Conservation (phyloP, 495 filamentous ascomycete species). For the Mytilinidion resinicola region DNA sequence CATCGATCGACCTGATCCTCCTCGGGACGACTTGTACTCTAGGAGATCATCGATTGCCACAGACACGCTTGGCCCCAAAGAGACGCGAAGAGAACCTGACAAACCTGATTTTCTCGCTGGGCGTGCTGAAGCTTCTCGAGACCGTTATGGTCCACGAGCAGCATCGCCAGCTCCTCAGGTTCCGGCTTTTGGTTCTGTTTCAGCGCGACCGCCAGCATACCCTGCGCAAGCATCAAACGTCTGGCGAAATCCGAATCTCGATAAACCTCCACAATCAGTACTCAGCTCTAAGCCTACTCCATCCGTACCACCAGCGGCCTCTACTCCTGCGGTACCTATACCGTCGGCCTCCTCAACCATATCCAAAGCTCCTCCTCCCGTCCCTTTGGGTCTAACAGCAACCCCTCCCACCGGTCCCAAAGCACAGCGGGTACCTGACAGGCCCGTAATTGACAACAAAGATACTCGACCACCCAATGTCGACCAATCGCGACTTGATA, state of each 20-base stretch:
- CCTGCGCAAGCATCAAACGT: constrained; percentile 24
- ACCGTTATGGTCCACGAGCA: constrained; percentile 33
- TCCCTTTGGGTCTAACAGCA: constrained; percentile 11
- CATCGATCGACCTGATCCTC: constrained; percentile 9
- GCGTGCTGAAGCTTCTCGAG: constrained; percentile 40
- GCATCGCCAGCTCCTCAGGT: constrained; percentile 67
- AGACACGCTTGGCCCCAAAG: constrained; percentile 25
- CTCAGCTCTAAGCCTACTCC: constrained; percentile 11
- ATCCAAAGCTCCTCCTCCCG: background rate
- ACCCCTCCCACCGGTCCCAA: constrained; percentile 34
- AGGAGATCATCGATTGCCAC: constrained; percentile 22
- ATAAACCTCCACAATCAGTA: constrained; percentile 29
- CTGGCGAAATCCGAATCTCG: constrained; percentile 30
- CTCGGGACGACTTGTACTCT: constrained; percentile 15
- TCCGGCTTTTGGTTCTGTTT: constrained; percentile 52
- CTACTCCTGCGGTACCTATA: constrained; percentile 3
- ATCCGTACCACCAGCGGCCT: background rate
- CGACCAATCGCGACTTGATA: constrained; percentile 12
- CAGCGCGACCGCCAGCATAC: background rate
- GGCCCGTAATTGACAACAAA: constrained; percentile 3
- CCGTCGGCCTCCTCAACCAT: background rate
- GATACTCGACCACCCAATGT: constrained; percentile 1
- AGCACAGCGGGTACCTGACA: constrained; percentile 24
- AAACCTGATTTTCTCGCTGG: constrained; percentile 37
- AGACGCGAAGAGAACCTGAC: constrained; percentile 41